These are phyloP conservation scores for Panus rudis DNA, from an alignment of 768 basidiomycete genomes.

Conservation along the genomic window DNA sequence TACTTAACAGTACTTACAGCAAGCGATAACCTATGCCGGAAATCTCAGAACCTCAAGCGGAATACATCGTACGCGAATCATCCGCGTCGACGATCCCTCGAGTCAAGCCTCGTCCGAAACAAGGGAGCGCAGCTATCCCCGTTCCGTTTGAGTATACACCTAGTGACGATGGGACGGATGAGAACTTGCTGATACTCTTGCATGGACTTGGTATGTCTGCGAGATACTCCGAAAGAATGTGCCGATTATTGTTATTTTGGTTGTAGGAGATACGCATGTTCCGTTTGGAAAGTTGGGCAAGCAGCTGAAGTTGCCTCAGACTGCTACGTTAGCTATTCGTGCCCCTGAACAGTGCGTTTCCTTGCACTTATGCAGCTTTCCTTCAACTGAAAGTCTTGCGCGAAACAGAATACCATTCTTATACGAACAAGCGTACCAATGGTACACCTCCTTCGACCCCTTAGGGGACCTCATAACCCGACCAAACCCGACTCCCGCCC, in stretches of 20 bases:
- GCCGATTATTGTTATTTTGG: background rate
- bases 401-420: slow-evolving; percentile 68
- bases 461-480: slow-evolving; percentile 64
- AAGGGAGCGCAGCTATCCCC: slow-evolving; percentile 31
- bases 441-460: slow-evolving; percentile 77
- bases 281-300: slow-evolving; percentile 73
- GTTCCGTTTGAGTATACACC: slow-evolving; percentile 61
- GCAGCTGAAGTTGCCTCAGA: slow-evolving; percentile 81
- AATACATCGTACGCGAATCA: background rate
- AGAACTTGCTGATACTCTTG: slow-evolving; percentile 76
- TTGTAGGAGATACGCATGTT: slow-evolving; percentile 68
- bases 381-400: background rate
- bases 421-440: slow-evolving; percentile 75
- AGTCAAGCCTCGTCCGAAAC: slow-evolving; percentile 43
- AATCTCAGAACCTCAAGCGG: background rate
- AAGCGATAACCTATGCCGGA: too few species aligned
- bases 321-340: slow-evolving; percentile 73
- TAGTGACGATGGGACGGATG: slow-evolving; percentile 79
- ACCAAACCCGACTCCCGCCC: slow-evolving; percentile 68
- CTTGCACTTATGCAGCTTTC: background rate
- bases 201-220: slow-evolving; percentile 71
- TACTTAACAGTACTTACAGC: too few species aligned
- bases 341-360: slow-evolving; percentile 65
- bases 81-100: slow-evolving; percentile 1
- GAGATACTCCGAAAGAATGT: background rate